Percentiles rank a stretch among this genome's conserved stretches.
These are phyloP conservation scores for Arctostaphylos glauca DNA, from an alignment of 148 eudicot species.

Conservation along the genomic window DNA sequence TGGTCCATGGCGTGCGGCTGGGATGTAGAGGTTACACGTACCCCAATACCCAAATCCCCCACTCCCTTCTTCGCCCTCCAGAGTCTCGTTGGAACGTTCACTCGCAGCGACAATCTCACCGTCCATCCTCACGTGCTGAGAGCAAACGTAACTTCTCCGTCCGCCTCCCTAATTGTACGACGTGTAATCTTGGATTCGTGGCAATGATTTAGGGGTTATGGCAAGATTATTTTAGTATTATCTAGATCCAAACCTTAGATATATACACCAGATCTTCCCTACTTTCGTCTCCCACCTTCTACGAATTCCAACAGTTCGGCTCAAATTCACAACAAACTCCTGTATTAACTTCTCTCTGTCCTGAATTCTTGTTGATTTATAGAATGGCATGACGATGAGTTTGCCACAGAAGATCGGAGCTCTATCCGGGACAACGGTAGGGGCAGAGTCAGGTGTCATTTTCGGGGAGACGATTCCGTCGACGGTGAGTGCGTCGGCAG, in stretches of 20 bases:
- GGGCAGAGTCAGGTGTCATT: slow-evolving; percentile 18
- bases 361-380: neutral
- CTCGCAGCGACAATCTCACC: slow-evolving; percentile 21
- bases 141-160: slow-evolving; percentile 38
- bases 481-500: slow-evolving; percentile 28
- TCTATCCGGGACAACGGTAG: slow-evolving; percentile 48
- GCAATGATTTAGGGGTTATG: slow-evolving; percentile 15
- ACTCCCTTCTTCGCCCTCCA: neutral
- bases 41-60: neutral
- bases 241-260: neutral
- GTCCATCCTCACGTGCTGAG: slow-evolving; percentile 28
- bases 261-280: neutral
- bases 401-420: slow-evolving; percentile 63
- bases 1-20: too few species aligned
- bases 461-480: slow-evolving; percentile 19
- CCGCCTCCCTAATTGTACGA: slow-evolving; percentile 22
- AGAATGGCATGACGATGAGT: slow-evolving; percentile 57
- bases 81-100: slow-evolving; percentile 8
- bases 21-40: too few species aligned
- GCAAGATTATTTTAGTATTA: neutral
- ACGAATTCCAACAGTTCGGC: neutral
- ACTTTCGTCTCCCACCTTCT: neutral
- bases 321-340: slow-evolving; percentile 9
- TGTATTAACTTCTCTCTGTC: neutral
- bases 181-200: slow-evolving; percentile 42